Percentiles rank a stretch among this genome's conserved stretches.
Evolutionary conservation across 345 rosid species (phyloP).

Genomic region (Garcia nutans): DNA sequence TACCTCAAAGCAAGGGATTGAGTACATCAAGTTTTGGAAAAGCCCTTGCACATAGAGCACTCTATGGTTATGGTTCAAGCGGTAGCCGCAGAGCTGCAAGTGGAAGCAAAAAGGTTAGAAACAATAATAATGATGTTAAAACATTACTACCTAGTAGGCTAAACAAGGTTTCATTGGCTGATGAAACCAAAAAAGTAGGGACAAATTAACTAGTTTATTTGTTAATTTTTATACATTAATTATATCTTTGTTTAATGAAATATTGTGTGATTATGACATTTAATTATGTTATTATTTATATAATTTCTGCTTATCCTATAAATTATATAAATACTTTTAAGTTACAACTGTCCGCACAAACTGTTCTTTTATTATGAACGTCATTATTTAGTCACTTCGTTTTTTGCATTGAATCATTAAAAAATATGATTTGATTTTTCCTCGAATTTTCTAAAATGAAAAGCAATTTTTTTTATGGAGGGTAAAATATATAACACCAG

Average conservation of each 20-base stretch:
- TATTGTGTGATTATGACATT: neutral
- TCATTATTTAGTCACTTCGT: too few relatives aligned
- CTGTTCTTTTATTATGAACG: too few relatives aligned
- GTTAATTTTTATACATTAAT: too few relatives aligned
- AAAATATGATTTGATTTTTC: too few relatives aligned
- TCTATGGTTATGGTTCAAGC: conserved; percentile 23
- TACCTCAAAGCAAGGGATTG: conserved; percentile 9
- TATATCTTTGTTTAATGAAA: neutral
- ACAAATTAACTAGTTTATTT: too few relatives aligned
- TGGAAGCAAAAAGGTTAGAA: conserved; percentile 33
- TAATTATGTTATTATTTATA: neutral
- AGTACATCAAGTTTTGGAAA: conserved; percentile 32
- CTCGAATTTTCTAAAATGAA: too few relatives aligned
- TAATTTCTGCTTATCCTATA: too few relatives aligned
- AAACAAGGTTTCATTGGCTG: conserved; percentile 41
- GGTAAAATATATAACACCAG: too few relatives aligned
- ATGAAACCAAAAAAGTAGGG: conserved; percentile 20
- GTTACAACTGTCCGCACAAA: too few relatives aligned
- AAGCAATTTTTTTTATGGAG: too few relatives aligned
- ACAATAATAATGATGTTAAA: conserved; percentile 19
- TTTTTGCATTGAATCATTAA: too few relatives aligned
- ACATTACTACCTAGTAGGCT: conserved; percentile 30
- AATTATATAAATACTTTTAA: too few relatives aligned
- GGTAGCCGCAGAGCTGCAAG: conserved; percentile 32
- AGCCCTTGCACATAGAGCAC: conserved; percentile 53